A percentile compares a stretch with the other conserved stretches of the same genome.
Evolutionary conservation across 345 rosid genomes (phyloP).

Genomic region (Passiflora organensis): DNA sequence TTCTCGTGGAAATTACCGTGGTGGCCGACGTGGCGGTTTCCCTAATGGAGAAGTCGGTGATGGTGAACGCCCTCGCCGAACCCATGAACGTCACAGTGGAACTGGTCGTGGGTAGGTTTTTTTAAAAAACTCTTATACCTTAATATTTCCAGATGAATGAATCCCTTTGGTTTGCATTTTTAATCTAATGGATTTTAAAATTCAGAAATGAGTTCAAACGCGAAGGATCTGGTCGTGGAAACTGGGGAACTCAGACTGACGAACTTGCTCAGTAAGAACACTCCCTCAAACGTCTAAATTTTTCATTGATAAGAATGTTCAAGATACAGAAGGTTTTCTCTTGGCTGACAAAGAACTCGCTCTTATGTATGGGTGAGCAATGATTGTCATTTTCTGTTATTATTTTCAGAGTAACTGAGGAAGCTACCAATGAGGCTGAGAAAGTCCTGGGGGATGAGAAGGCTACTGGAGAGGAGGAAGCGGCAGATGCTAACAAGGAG

Average conservation of each 20-base stretch:
- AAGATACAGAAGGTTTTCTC: too few relatives aligned
- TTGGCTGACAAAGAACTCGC: too few relatives aligned
- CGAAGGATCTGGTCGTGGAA: constrained; percentile 22
- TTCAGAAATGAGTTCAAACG: constrained; percentile 23
- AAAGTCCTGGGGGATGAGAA: constrained; percentile 15
- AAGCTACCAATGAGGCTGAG: constrained; percentile 14
- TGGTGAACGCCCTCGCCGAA: constrained; percentile 20
- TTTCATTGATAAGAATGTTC: too few relatives aligned
- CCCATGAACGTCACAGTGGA: constrained; percentile 22
- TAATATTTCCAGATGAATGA: background rate
- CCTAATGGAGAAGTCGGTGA: constrained; percentile 18
- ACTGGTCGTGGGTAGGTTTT: constrained; percentile 25
- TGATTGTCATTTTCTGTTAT: background rate
- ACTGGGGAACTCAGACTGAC: constrained; percentile 26
- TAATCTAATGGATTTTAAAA: background rate
- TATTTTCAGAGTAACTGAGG: constrained; percentile 19
- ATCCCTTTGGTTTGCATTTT: background rate
- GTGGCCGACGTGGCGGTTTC: constrained; percentile 18
- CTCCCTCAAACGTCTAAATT: too few relatives aligned
- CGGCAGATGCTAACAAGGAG: constrained; percentile 15
- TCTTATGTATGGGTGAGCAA: too few relatives aligned
- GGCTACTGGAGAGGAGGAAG: constrained; percentile 13
- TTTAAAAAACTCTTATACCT: background rate
- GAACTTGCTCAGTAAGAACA: constrained; percentile 21
- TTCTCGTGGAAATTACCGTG: constrained; percentile 19